Evolutionary conservation across 768 basidiomycete species (phyloP), one percentile per base, ranked within the genome.

Genomic region (Tephrocybe sp.): DNA sequence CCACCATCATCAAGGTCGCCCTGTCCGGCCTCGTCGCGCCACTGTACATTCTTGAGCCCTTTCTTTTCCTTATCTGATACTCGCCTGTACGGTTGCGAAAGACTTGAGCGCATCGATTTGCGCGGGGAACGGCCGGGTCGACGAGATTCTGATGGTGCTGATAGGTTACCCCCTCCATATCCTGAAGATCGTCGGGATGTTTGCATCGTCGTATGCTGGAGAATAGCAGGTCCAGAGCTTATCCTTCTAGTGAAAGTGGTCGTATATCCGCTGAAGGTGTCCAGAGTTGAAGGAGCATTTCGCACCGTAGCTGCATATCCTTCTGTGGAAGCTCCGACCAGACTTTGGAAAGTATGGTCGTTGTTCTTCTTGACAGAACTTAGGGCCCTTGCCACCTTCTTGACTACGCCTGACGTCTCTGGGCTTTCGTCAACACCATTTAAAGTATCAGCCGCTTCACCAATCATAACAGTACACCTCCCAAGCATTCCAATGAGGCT

Each of bases 1-100:
- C 80, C 69, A 44, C 76, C 74, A 58, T 92, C 89, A 55, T 89
- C 87, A 38, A 92, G 69, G 43, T 83, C 77, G 22, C 90, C 91
- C 61, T 86, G 84, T n/a, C 90, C 90, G 5, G 77, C 89, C 65
- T 93, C 87, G 57, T 93, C 90, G 48, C 77, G 80, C 92, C 92
- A 94, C 62, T 93, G 89, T 3, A 94, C 88, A 45, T 80, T 85
- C 64, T 92, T 92, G 57, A 76, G 78, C 51, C 76, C 66, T 53
- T 80, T 80, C 53, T 78, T 80, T 61, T 83, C 80, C 62, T 82
- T 84, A 52, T 86, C 84, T 1, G 85, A 82, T 15, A 76, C 73
- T 44, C 82, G 77, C 32, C 84, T 74, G 60, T 87, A 86, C 2
- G 87, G 79, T 37, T 79, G 78, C 12, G 77, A 68, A 25, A 83